Evolutionary conservation across 2,329 filamentous ascomycete species (phyloP), one percentile per base, ranked within the genome.

Genomic region (Arthroderma sp.): DNA sequence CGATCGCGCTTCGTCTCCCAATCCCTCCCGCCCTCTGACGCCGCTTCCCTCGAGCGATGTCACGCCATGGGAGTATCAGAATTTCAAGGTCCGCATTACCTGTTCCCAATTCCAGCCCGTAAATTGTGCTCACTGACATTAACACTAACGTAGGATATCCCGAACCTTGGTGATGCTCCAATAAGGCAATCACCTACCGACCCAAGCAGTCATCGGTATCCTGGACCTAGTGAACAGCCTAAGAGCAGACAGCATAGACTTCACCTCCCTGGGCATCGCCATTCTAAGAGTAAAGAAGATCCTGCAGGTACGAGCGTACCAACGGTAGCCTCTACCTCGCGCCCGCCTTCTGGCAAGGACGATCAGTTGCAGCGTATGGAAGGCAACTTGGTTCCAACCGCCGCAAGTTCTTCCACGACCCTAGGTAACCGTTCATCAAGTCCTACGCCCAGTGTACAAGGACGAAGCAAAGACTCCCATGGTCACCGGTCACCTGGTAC

Each of bases 21-120:
- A 77, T 43, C 78, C 77, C 30, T 87, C 83, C 29, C 75, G 85
- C 53, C 85, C 88, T 40, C 76, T 83, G 54, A 94, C 85, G n/a
- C 87, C 88, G 8, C 73, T 87, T 42, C 85, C 85, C 36, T 42
- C 40, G 8, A 91, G 85, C 57, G 89, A 96, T 64, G 87, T 98
- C 47, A 91, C 94, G 34, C 91, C 91, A n/a, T 98, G 94, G 74
- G 74, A 94, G 50, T 96, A 91, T 60, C 91, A 96, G 64, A 85
- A 91, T 60, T 75, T 75, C 52, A 77, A 85, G 15, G 15, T 22
- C 68, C 81, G 85, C 63, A 70, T 79, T 49, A 31, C n/a, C 36
- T 31, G 37, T 7, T 29, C 43, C 36, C 43, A 43, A 44, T 36
- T 32, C 29, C 34, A 39, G 8, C 38, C 32, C 15, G 27, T 32